Percentiles rank a stretch among this genome's conserved stretches.
Conservation (phyloP, 1,284 basidiomycete genomes). For the Boletus sp. region DNA sequence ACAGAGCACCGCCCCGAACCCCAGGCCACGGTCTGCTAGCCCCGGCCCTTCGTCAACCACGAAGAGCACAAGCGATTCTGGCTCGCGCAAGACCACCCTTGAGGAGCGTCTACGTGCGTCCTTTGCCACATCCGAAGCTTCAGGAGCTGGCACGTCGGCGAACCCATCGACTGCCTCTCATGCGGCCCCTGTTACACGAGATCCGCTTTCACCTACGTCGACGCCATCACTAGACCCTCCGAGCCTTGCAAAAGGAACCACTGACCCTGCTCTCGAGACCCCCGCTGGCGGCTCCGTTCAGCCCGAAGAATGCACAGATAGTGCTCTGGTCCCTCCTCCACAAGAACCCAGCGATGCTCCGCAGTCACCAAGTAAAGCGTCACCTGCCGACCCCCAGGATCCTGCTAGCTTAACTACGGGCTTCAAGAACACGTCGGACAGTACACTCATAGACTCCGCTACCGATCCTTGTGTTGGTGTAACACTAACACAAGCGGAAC, state of each 20-base stretch:
- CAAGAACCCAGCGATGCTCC: slow-evolving; percentile 5
- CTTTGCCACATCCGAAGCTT: slow-evolving; percentile 53
- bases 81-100: slow-evolving; percentile 49
- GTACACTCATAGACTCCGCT: not conserved
- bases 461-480: not conserved
- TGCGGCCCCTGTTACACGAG: slow-evolving; percentile 26
- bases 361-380: not conserved
- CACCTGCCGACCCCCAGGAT: not conserved
- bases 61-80: slow-evolving; percentile 20
- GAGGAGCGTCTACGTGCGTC: slow-evolving; percentile 70
- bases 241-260: not conserved
- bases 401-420: not conserved
- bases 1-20: slow-evolving; percentile 45
- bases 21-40: slow-evolving; percentile 30
- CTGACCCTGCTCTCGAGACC: not conserved
- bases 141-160: slow-evolving; percentile 41
- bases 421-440: not conserved
- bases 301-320: slow-evolving; percentile 1
- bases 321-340: not conserved
- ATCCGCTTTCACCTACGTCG: slow-evolving; percentile 41
- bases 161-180: slow-evolving; percentile 41
- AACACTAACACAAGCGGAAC: not conserved
- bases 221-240: slow-evolving; percentile 39
- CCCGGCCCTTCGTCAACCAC: slow-evolving; percentile 27
- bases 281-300: not conserved